Base-by-base conservation (phyloP, 148 eudicot species). In the Oxyria digyna region DNA sequence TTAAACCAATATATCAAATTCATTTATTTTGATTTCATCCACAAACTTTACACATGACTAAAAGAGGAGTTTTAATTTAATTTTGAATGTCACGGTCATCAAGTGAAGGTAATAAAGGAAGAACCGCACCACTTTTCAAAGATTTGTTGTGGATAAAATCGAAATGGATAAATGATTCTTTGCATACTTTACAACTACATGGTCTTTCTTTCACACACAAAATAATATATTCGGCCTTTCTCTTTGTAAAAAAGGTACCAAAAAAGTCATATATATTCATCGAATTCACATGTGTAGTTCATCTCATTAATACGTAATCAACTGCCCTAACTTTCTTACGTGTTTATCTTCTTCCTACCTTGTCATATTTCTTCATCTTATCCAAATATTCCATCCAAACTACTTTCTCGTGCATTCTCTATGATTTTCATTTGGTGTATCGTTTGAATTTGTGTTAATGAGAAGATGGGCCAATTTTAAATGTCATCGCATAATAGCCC, bases 71-170 rank as follows among this genome's bases (percentile, higher is more conserved):
- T 4, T 14, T 2, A 35, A 29, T 6, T 59, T 59, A 4, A 59
- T 6, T 31, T 27, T 31, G 10, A 59, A 27, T 59, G 65, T 59
- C 65, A 59, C 65, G 65, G 13, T 59, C 65, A 59, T 29, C 65
- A 29, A 59, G 4, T 59, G 65, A 59, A 14, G 12, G 17, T 38
- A 59, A 59, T 59, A 29, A 59, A 59, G 20, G 20, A 27, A 4
- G n/a, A 26, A 57, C 21, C 38, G 37, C 65, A 59, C 13, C 65
- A 59, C 13, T 59, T 59, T 59, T 59, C 8, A 37, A 29, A 27
- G 11, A 21, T 52, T 52, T 23, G 14, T 52, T 59, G 65, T 29
- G 65, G 65, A 59, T 59, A 59, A 59, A 27, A 59, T 59, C 13
- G 18, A 29, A 59, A 59, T 20, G 65, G 65, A 59, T 59, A 59